Evolutionary conservation across 768 basidiomycete species (phyloP).

Genomic region (Russula lepida): DNA sequence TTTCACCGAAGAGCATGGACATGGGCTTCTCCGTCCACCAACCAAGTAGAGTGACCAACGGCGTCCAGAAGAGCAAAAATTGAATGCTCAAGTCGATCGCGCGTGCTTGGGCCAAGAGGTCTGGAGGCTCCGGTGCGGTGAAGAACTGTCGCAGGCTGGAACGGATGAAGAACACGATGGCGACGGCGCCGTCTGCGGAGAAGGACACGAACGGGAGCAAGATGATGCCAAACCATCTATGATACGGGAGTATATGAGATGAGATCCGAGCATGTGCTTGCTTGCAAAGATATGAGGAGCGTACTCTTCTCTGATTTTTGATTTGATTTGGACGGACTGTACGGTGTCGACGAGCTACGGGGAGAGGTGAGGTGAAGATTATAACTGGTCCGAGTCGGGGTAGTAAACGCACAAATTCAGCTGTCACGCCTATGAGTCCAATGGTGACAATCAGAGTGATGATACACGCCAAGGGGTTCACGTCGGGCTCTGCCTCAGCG

Average conservation of each 20-base stretch:
- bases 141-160: constrained; percentile 36
- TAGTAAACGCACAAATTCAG: constrained; percentile 52
- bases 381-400: not conserved
- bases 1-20: constrained; percentile 62
- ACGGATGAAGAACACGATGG: constrained; percentile 48
- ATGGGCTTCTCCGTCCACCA: constrained; percentile 61
- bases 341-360: constrained; percentile 56
- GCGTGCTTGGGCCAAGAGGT: constrained; percentile 53
- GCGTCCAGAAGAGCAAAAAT: constrained; percentile 75
- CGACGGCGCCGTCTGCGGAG: constrained; percentile 59
- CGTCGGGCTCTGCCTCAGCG: constrained; percentile 42
- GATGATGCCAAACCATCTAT: constrained; percentile 65
- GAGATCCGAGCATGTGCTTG: not conserved
- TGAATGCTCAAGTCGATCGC: constrained; percentile 75
- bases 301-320: constrained; percentile 46
- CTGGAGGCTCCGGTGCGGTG: constrained; percentile 36
- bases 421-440: constrained; percentile 57
- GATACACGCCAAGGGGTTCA: constrained; percentile 58
- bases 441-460: constrained; percentile 44
- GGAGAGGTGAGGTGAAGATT: not conserved
- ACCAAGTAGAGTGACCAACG: constrained; percentile 55
- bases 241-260: not conserved
- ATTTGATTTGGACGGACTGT: constrained; percentile 39
- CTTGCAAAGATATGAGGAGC: constrained; percentile 21
- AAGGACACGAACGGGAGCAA: constrained; percentile 68